These are phyloP conservation scores for Corchorus capsularis DNA, from an alignment of 345 rosid genomes.

Conservation along the genomic window DNA sequence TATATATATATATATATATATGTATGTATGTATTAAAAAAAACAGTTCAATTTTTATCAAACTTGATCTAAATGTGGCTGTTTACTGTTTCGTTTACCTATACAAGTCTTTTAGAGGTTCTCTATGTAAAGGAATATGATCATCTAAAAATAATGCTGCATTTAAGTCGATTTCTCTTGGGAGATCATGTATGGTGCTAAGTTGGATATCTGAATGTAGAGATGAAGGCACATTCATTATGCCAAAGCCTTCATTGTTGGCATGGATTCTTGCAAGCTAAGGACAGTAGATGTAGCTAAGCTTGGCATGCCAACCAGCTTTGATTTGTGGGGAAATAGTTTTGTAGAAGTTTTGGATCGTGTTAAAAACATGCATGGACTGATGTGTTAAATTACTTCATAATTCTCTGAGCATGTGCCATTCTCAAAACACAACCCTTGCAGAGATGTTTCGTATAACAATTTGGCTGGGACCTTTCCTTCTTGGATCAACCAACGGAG, in stretches of 20 bases:
- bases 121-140: neutral
- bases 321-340: slow-evolving; percentile 1
- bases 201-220: slow-evolving; percentile 4
- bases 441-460: slow-evolving; percentile 86
- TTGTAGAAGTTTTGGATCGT: neutral
- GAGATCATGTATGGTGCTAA: neutral
- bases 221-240: neutral
- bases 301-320: neutral
- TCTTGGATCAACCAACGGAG: slow-evolving; percentile 53
- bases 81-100: neutral
- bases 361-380: neutral
- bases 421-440: slow-evolving; percentile 13
- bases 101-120: neutral
- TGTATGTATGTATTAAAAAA: too few relatives aligned
- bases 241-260: neutral
- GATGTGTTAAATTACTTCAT: neutral
- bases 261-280: neutral
- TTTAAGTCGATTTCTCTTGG: neutral
- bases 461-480: slow-evolving; percentile 64
- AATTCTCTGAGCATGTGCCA: neutral
- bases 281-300: too few relatives aligned
- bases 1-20: too few relatives aligned
- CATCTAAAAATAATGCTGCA: neutral
- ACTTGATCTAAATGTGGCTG: neutral
- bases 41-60: too few relatives aligned